These are phyloP conservation scores for Talinum fruticosum DNA, from an alignment of 148 eudicot species.

Conservation along the genomic window DNA sequence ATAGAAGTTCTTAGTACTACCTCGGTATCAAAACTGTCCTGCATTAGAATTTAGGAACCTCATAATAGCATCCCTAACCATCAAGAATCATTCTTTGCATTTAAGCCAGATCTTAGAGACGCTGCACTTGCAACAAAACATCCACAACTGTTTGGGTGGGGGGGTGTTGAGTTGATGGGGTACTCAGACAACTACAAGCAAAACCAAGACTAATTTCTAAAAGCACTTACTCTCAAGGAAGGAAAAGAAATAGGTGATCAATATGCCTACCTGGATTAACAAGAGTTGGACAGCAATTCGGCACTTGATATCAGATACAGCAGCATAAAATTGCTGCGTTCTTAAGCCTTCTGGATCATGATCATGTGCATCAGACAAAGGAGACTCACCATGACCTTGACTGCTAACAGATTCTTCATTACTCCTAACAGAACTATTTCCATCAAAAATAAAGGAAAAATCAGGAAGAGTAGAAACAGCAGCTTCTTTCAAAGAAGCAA, in stretches of 20 bases:
- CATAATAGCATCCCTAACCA: too few species aligned
- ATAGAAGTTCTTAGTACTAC: too few species aligned
- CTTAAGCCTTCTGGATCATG: conserved; percentile 49
- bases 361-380: conserved; percentile 37
- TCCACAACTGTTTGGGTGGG: too few species aligned
- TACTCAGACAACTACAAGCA: too few species aligned
- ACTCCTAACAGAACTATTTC: conserved; percentile 34
- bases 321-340: conserved; percentile 48
- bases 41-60: too few species aligned
- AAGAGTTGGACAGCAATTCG: conserved; percentile 90
- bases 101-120: too few species aligned
- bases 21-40: too few species aligned
- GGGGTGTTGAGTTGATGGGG: too few species aligned
- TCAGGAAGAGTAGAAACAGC: conserved; percentile 79
- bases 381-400: conserved; percentile 43
- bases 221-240: too few species aligned
- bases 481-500: conserved; percentile 77
- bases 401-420: conserved; percentile 43
- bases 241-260: background rate
- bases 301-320: conserved; percentile 77
- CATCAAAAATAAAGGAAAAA: conserved; percentile 58
- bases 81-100: too few species aligned
- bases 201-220: too few species aligned
- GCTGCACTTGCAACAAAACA: too few species aligned
- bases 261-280: conserved; percentile 72